Evolutionary conservation across 75 land plant genomes (phyloP).

Genomic region (Chamaecyparis obtusa): DNA sequence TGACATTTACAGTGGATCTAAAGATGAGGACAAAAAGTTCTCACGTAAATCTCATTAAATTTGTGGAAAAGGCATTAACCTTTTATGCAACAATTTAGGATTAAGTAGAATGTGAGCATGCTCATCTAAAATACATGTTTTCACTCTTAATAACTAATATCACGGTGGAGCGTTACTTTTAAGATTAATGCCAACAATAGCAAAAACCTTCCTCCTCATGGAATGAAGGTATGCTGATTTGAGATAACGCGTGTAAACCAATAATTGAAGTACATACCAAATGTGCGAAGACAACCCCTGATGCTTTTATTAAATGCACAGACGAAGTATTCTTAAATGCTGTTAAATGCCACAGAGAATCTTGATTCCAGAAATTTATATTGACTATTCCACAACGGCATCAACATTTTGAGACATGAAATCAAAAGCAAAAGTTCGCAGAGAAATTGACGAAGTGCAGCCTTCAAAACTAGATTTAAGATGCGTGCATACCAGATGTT

Average conservation of each 20-base stretch:
- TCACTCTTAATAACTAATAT: neutral
- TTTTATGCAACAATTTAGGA: neutral
- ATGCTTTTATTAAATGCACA: neutral
- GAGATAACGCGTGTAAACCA: neutral
- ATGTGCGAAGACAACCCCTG: neutral
- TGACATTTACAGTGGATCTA: neutral
- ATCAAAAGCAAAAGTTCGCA: neutral
- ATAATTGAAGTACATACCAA: neutral
- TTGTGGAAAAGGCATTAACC: neutral
- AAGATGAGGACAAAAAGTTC: neutral
- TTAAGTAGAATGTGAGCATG: neutral
- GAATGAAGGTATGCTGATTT: neutral
- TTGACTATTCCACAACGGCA: neutral
- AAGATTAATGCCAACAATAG: neutral
- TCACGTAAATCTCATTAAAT: neutral
- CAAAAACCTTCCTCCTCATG: neutral
- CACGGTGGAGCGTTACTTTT: neutral
- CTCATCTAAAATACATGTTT: neutral
- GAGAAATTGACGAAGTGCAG: neutral
- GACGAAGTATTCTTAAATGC: neutral
- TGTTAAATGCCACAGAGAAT: neutral
- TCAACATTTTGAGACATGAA: neutral
- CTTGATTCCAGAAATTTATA: neutral
- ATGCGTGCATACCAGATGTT: neutral
- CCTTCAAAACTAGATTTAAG: neutral